phyloP scores from a whole-genome alignment of 1,139 yeast species.

The Hyphopichia burtonii region DNA sequence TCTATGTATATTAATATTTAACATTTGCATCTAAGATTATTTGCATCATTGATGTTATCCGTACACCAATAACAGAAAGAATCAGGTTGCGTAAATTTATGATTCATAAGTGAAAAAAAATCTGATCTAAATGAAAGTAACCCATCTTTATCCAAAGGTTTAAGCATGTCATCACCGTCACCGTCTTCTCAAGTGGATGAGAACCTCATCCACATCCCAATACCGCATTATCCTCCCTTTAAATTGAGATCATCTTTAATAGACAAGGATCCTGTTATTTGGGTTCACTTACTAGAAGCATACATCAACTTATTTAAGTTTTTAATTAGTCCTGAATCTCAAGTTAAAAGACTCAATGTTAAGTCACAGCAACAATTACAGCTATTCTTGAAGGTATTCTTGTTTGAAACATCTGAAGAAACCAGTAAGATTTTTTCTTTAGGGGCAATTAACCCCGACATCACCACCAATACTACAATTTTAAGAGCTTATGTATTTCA shows the following conservation, averaged over 20 bases:
- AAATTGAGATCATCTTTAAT: slow-evolving; percentile 67
- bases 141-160: no score
- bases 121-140: no score
- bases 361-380: slow-evolving; percentile 60
- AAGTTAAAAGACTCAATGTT: slow-evolving; percentile 35
- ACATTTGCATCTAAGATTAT: neutral
- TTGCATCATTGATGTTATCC: no score
- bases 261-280: slow-evolving; percentile 79
- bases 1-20: neutral
- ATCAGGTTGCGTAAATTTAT: no score
- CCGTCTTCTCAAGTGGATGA: neutral
- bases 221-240: slow-evolving; percentile 74
- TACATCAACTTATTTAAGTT: slow-evolving; percentile 54
- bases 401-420: slow-evolving; percentile 62
- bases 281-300: slow-evolving; percentile 69
- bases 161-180: neutral
- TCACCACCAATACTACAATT: slow-evolving; percentile 47
- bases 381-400: slow-evolving; percentile 52
- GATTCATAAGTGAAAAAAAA: no score
- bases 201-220: slow-evolving; percentile 41
- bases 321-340: slow-evolving; percentile 33
- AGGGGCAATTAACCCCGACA: slow-evolving; percentile 71
- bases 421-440: slow-evolving; percentile 58
- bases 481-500: slow-evolving; percentile 54
- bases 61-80: no score